Conservation (phyloP, 2,329 filamentous ascomycete genomes). For the Botrytis fragariae region DNA sequence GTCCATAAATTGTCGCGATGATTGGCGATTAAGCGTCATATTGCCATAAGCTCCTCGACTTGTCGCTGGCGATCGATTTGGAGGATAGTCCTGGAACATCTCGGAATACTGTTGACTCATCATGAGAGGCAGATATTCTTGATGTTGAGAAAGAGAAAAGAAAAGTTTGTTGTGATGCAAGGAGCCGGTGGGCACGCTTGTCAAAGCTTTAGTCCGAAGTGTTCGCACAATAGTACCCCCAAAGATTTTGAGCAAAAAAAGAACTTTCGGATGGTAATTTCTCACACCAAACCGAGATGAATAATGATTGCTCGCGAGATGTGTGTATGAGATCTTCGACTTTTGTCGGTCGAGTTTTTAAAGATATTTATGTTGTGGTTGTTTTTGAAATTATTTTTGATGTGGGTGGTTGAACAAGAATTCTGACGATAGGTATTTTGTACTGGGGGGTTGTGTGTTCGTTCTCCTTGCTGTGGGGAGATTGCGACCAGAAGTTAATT, state of each 20-base stretch:
- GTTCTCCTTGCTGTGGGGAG: slow-evolving; percentile 7
- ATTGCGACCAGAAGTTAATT: slow-evolving; percentile 8
- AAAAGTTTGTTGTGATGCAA: slow-evolving; percentile 34
- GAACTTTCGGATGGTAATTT: slow-evolving; percentile 28
- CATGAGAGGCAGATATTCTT: slow-evolving; percentile 27
- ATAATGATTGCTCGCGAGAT: not conserved
- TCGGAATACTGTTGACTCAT: slow-evolving; percentile 59
- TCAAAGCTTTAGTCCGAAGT: slow-evolving; percentile 27
- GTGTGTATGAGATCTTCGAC: not conserved
- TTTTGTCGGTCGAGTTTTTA: not conserved
- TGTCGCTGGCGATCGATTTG: slow-evolving; percentile 71
- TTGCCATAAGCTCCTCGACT: slow-evolving; percentile 63
- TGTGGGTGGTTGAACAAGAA: not conserved
- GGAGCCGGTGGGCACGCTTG: slow-evolving; percentile 37
- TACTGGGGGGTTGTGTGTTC: not conserved
- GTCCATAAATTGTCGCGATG: slow-evolving; percentile 73
- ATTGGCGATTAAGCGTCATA: slow-evolving; percentile 65
- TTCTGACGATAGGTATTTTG: not conserved
- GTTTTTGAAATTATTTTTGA: not conserved
- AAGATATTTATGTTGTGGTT: not conserved
- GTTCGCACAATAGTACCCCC: slow-evolving; percentile 23
- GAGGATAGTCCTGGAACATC: slow-evolving; percentile 71
- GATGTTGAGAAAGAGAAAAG: slow-evolving; percentile 18
- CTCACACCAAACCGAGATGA: not conserved
- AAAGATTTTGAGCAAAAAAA: slow-evolving; percentile 1